Conservation (phyloP, 2,329 filamentous ascomycete genomes). For the Sarocladium brachiariae region DNA sequence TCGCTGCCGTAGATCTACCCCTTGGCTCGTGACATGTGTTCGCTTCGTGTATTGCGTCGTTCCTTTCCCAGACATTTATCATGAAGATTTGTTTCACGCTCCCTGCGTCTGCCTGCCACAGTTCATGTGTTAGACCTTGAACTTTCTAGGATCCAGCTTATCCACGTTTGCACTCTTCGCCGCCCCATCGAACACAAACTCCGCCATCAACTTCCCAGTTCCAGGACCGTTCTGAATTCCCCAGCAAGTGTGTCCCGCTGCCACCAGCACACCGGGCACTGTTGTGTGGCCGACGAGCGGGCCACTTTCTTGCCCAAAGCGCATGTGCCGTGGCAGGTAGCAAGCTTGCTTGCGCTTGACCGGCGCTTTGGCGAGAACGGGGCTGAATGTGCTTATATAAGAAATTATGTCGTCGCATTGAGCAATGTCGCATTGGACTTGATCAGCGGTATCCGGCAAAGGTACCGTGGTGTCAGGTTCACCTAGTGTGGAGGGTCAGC, state of each 20-base stretch:
- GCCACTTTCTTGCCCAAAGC: slow-evolving; percentile 51
- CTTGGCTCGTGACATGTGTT: not conserved
- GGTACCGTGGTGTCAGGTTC: slow-evolving; percentile 73
- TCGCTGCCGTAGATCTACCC: not conserved
- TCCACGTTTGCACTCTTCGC: slow-evolving; percentile 61
- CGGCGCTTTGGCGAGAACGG: slow-evolving; percentile 60
- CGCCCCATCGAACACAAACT: slow-evolving; percentile 68
- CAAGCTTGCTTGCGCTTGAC: slow-evolving; percentile 79
- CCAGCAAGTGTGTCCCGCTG: slow-evolving; percentile 94
- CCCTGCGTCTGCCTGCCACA: no score
- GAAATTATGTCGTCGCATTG: slow-evolving; percentile 82
- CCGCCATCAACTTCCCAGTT: slow-evolving; percentile 75
- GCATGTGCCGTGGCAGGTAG: slow-evolving; percentile 75
- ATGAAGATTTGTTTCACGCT: no score
- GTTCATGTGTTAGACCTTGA: slow-evolving; percentile 47
- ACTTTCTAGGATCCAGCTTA: slow-evolving; percentile 60
- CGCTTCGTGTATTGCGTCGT: not conserved
- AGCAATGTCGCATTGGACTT: slow-evolving; percentile 66
- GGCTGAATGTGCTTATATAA: slow-evolving; percentile 61
- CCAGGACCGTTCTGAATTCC: slow-evolving; percentile 93
- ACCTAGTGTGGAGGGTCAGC: slow-evolving; percentile 27
- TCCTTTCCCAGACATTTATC: not conserved
- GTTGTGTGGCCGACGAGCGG: slow-evolving; percentile 74
- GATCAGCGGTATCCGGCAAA: slow-evolving; percentile 67
- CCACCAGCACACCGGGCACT: slow-evolving; percentile 69